Conservation (phyloP, 257 asterid species). For the Solanum clarkiae region DNA sequence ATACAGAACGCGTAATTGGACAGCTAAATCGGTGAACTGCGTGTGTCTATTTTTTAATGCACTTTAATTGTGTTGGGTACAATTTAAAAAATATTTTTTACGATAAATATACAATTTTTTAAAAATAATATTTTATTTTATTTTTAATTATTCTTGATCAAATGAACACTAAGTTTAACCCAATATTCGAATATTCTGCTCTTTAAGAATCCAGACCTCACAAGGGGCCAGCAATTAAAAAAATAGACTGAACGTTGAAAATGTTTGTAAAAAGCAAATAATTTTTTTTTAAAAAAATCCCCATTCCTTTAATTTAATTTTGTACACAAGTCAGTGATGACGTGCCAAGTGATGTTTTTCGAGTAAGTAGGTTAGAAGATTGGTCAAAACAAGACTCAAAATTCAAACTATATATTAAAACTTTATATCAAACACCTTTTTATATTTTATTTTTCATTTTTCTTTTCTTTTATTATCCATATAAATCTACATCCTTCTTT, state of each 20-base stretch:
- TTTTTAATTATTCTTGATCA: no score
- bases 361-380: neutral
- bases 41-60: neutral
- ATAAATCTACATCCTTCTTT: neutral
- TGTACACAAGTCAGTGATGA: neutral
- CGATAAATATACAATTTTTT: no score
- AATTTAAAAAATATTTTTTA: neutral
- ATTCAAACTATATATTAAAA: neutral
- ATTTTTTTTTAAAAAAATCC: neutral
- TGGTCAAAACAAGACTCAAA: neutral
- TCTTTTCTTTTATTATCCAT: neutral
- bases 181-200: neutral
- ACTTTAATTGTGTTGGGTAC: neutral
- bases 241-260: neutral
- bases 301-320: neutral
- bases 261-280: neutral
- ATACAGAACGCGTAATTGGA: neutral
- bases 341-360: neutral
- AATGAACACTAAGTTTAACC: no score
- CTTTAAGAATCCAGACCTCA: neutral
- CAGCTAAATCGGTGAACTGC: neutral
- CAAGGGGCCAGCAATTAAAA: neutral
- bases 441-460: neutral
- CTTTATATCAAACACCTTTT: neutral
- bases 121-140: no score